Conservation (phyloP, 441 rosid genomes). For the Kokia cookei region DNA sequence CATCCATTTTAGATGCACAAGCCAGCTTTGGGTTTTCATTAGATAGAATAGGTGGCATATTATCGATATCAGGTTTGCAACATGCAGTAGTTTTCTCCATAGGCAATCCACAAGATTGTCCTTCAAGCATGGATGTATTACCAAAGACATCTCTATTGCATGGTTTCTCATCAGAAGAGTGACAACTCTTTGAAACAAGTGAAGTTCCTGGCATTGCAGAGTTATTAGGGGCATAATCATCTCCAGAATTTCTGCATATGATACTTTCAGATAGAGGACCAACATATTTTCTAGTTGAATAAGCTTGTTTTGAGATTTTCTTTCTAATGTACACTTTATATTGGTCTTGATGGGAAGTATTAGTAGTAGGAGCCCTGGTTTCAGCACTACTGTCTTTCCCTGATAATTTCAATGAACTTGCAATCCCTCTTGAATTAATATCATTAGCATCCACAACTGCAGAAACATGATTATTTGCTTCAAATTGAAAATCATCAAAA, state of each 20-base stretch:
- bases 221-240: constrained; percentile 18
- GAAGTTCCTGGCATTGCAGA: constrained; percentile 16
- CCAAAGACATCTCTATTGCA: constrained; percentile 9
- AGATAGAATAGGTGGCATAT: constrained; percentile 7
- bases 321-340: constrained; percentile 48
- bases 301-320: constrained; percentile 25
- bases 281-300: constrained; percentile 16
- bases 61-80: constrained; percentile 15
- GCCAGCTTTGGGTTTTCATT: constrained; percentile 13
- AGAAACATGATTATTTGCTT: constrained; percentile 3
- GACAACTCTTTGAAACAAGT: constrained; percentile 22
- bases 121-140: constrained; percentile 18
- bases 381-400: constrained; percentile 18
- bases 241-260: constrained; percentile 27
- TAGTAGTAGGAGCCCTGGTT: constrained; percentile 15
- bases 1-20: constrained; percentile 20
- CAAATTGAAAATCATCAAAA: background rate
- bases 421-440: constrained; percentile 6
- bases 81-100: constrained; percentile 14
- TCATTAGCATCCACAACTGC: constrained; percentile 14
- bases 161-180: constrained; percentile 18
- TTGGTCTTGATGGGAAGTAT: constrained; percentile 22
- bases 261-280: constrained; percentile 41
- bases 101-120: constrained; percentile 19
- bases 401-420: constrained; percentile 12